Percentiles rank a stretch among this genome's conserved stretches.
These are phyloP conservation scores for Cladorrhinum samala DNA, from an alignment of 495 filamentous ascomycete species.

Conservation along the genomic window DNA sequence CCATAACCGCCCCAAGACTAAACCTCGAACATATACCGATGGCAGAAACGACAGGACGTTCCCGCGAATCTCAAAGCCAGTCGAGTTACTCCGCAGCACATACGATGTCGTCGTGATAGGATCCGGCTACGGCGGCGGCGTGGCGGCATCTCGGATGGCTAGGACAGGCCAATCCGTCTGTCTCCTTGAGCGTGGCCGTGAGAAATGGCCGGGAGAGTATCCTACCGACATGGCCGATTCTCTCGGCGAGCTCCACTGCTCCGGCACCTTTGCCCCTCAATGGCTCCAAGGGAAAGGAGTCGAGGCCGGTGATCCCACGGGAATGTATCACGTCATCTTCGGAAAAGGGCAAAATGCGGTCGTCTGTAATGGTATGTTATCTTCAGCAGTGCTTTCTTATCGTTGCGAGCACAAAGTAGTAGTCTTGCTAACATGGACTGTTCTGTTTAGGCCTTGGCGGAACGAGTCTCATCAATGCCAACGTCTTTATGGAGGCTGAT, in stretches of 20 bases:
- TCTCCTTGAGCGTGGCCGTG: conserved; percentile 56
- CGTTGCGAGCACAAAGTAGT: too few species aligned
- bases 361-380: conserved; percentile 52
- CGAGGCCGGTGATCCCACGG: conserved; percentile 48
- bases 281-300: conserved; percentile 34
- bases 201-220: conserved; percentile 63
- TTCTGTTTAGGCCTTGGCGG: conserved; percentile 49
- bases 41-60: conserved; percentile 32
- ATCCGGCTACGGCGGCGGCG: conserved; percentile 61
- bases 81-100: conserved; percentile 48
- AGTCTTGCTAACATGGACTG: neutral
- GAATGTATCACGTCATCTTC: conserved; percentile 57
- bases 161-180: conserved; percentile 55
- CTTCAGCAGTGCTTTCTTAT: neutral
- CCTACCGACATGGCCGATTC: conserved; percentile 42
- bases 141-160: conserved; percentile 60
- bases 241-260: conserved; percentile 42
- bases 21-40: conserved; percentile 37
- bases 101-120: conserved; percentile 64
- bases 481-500: conserved; percentile 60
- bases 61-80: conserved; percentile 50
- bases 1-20: conserved; percentile 18
- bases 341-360: conserved; percentile 62
- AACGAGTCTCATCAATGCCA: conserved; percentile 60
- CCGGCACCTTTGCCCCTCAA: conserved; percentile 46